A percentile compares a stretch with the other conserved stretches of the same genome.
Conservation (phyloP, 768 basidiomycete genomes). For the Candolleomyces aberdarensis region DNA sequence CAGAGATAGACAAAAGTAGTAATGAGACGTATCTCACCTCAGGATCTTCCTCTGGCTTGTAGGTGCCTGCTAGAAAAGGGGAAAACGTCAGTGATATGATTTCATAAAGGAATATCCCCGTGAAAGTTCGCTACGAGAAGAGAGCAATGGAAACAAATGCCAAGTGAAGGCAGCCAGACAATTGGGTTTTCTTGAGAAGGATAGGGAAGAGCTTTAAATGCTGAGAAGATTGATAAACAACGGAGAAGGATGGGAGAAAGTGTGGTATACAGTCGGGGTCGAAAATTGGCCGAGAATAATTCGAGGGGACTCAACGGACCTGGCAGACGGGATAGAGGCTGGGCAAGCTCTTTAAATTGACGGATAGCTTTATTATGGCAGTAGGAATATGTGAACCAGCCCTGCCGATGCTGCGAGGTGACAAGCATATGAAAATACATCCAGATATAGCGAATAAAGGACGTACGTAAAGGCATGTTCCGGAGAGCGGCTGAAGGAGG, state of each 20-base stretch:
- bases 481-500: constrained; percentile 73
- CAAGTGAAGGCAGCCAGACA: constrained; percentile 15
- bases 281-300: constrained; percentile 4
- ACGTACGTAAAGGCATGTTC: constrained; percentile 83
- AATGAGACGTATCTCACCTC: constrained; percentile 46
- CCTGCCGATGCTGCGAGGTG: constrained; percentile 65
- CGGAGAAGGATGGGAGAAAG: constrained; percentile 9
- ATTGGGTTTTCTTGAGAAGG: constrained; percentile 12
- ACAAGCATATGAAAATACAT: constrained; percentile 27
- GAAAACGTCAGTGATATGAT: constrained; percentile 16
- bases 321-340: constrained; percentile 59
- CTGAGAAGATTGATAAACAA: constrained; percentile 7
- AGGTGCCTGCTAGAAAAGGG: constrained; percentile 47
- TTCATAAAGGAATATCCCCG: constrained; percentile 9
- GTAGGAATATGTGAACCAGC: constrained; percentile 97
- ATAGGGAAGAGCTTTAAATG: constrained; percentile 17
- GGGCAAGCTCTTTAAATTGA: constrained; percentile 86
- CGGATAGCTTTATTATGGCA: constrained; percentile 94
- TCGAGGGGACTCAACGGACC: constrained; percentile 38
- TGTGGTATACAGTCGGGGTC: neutral
- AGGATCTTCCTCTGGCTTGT: constrained; percentile 83
- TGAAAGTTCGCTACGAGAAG: constrained; percentile 7
- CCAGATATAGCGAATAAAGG: constrained; percentile 25
- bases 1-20: constrained; percentile 20
- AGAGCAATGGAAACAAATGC: constrained; percentile 6